Conservation (phyloP, 2,329 filamentous ascomycete species). For the Colletotrichum salicis region DNA sequence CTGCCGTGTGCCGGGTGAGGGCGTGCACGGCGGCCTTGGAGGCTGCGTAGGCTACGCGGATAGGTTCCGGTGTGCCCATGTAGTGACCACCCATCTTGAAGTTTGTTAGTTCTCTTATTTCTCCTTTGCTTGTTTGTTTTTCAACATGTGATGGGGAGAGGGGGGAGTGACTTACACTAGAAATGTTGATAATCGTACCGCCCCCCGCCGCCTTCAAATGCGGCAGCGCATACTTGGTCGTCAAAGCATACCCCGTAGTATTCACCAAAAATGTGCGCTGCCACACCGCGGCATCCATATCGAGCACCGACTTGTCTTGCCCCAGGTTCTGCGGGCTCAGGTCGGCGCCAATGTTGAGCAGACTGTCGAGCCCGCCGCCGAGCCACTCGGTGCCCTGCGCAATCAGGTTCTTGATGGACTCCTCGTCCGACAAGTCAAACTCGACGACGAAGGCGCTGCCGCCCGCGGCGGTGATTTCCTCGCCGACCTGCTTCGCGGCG, state of each 20-base stretch:
- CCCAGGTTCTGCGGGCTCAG: slow-evolving; percentile 9
- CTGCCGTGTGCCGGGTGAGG: slow-evolving; percentile 16
- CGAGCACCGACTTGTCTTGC: slow-evolving; percentile 3
- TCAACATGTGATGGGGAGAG: not conserved
- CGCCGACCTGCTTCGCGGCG: slow-evolving; percentile 8
- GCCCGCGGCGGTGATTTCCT: not conserved
- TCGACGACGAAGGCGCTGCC: slow-evolving; percentile 15
- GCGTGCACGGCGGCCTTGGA: slow-evolving; percentile 19
- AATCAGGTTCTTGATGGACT: slow-evolving; percentile 3
- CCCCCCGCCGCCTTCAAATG: slow-evolving; percentile 6
- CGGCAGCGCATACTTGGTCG: slow-evolving; percentile 14
- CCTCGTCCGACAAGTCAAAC: slow-evolving; percentile 11
- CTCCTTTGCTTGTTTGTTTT: too few species aligned
- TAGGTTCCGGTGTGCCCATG: slow-evolving; percentile 12
- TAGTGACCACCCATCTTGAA: slow-evolving; percentile 10
- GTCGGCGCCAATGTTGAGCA: slow-evolving; percentile 21
- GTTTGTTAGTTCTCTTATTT: not conserved
- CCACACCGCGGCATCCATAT: slow-evolving; percentile 17
- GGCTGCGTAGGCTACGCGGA: slow-evolving; percentile 11
- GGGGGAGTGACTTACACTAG: not conserved
- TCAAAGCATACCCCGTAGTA: slow-evolving; percentile 16
- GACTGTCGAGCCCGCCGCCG: slow-evolving; percentile 15
- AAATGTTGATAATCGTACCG: slow-evolving; percentile 20
- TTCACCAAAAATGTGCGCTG: slow-evolving; percentile 18
- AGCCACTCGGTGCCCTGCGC: slow-evolving; percentile 13